These are phyloP conservation scores for Ciborinia camelliae DNA, from an alignment of 2,329 filamentous ascomycete genomes.

Conservation along the genomic window DNA sequence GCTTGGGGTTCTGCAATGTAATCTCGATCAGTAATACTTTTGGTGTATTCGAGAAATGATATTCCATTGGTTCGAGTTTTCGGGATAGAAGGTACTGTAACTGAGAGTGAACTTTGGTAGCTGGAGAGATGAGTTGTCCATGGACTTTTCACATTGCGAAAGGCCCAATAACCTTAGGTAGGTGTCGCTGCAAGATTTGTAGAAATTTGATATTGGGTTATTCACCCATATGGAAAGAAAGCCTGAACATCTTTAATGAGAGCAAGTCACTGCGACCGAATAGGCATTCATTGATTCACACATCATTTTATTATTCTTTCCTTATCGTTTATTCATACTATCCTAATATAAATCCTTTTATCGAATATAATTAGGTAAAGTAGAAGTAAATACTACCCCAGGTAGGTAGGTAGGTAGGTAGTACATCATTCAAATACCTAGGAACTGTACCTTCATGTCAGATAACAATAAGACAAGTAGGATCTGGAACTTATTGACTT, in stretches of 20 bases:
- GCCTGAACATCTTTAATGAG: not conserved
- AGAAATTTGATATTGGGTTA: not conserved
- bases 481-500: too few species aligned
- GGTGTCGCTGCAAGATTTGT: constrained; percentile 3
- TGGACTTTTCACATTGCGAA: not conserved
- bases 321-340: not conserved
- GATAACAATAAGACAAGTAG: too few species aligned
- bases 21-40: not conserved
- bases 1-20: not conserved
- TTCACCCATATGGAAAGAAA: not conserved
- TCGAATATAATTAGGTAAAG: not conserved
- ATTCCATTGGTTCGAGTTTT: not conserved
- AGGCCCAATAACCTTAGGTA: not conserved
- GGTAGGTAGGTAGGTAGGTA: too few species aligned
- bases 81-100: not conserved
- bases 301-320: too few species aligned
- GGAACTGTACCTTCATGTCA: too few species aligned
- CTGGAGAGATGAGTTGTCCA: constrained; percentile 7
- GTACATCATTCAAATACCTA: too few species aligned
- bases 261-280: too few species aligned
- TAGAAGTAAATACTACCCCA: not conserved
- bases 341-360: not conserved
- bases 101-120: not conserved
- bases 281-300: too few species aligned
- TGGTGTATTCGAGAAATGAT: not conserved